Conservation (phyloP, 805 yeast species). For the Wickerhamiella kazuoi region DNA sequence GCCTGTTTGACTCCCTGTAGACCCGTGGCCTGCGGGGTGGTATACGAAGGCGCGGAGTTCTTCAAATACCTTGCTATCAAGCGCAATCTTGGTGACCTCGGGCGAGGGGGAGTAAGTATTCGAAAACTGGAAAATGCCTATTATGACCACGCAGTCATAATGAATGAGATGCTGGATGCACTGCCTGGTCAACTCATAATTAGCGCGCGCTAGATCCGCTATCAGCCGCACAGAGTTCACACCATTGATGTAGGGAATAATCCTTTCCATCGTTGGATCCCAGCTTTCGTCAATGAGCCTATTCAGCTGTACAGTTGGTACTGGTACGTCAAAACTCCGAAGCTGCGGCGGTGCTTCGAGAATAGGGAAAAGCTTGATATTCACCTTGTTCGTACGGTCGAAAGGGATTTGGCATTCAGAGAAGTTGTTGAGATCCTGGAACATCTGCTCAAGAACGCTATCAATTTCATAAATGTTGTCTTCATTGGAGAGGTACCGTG, state of each 20-base stretch:
- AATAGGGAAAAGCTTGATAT: conserved; percentile 86
- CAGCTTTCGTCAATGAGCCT: conserved; percentile 73
- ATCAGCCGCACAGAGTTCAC: conserved; percentile 65
- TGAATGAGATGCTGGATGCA: conserved; percentile 85
- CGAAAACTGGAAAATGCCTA: conserved; percentile 78
- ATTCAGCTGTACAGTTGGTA: conserved; percentile 62
- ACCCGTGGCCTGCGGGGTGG: conserved; percentile 17
- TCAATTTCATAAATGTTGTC: conserved; percentile 39
- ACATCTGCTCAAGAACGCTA: conserved; percentile 73
- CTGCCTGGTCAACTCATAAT: conserved; percentile 56
- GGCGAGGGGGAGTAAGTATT: conserved; percentile 84
- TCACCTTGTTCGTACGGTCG: conserved; percentile 75
- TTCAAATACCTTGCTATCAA: conserved; percentile 44
- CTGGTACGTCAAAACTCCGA: conserved; percentile 73
- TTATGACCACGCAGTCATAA: conserved; percentile 64
- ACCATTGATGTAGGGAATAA: conserved; percentile 76
- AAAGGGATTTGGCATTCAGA: conserved; percentile 92
- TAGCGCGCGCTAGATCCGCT: conserved; percentile 64
- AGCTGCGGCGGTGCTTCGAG: conserved; percentile 63
- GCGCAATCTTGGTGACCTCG: conserved; percentile 47
- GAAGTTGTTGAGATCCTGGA: conserved; percentile 83
- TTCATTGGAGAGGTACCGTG: conserved; percentile 43
- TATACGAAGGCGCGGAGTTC: conserved; percentile 78
- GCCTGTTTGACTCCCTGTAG: not conserved
- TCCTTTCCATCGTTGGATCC: conserved; percentile 92